These are phyloP conservation scores for Penicillium sclerotiorum DNA, from an alignment of 2,329 filamentous ascomycete genomes.

Conservation along the genomic window DNA sequence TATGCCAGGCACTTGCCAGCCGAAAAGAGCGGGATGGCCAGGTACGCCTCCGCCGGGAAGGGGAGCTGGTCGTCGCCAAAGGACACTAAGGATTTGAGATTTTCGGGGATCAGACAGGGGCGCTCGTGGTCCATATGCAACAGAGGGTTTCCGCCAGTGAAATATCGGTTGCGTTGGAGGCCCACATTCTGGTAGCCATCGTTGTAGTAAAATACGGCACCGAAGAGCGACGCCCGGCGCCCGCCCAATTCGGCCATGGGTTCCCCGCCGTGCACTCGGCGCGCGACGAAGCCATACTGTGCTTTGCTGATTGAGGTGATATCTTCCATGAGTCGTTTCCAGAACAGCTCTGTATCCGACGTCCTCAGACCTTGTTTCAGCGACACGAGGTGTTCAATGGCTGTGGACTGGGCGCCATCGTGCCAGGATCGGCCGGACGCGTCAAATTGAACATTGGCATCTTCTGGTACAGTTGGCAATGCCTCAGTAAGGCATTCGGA, in stretches of 20 bases:
- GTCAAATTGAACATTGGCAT: conserved; percentile 28
- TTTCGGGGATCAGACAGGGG: conserved; percentile 68
- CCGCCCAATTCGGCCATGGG: conserved; percentile 64
- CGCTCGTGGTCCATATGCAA: conserved; percentile 72
- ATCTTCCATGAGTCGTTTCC: conserved; percentile 64
- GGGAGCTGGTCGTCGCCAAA: conserved; percentile 63
- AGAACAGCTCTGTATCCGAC: conserved; percentile 63
- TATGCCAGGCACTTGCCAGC: conserved; percentile 69
- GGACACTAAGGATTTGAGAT: conserved; percentile 60
- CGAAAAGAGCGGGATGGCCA: conserved; percentile 67
- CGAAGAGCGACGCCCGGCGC: conserved; percentile 64
- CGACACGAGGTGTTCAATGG: conserved; percentile 60
- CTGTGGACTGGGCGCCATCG: conserved; percentile 59
- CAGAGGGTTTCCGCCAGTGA: conserved; percentile 66
- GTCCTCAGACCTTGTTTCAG: conserved; percentile 60
- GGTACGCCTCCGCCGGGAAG: conserved; percentile 65
- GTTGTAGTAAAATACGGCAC: conserved; percentile 67
- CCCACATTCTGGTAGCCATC: conserved; percentile 57
- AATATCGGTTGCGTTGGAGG: conserved; percentile 64
- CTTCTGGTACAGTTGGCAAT: conserved; percentile 23
- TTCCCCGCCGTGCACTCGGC: conserved; percentile 63
- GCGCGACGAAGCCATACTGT: conserved; percentile 70
- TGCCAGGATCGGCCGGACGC: conserved; percentile 36
- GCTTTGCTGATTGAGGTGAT: conserved; percentile 61
- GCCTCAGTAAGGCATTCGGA: conserved; percentile 32